Evolutionary conservation across 2,329 filamentous ascomycete genomes (phyloP).

Genomic region (Fusarium neocosmosporiellum): DNA sequence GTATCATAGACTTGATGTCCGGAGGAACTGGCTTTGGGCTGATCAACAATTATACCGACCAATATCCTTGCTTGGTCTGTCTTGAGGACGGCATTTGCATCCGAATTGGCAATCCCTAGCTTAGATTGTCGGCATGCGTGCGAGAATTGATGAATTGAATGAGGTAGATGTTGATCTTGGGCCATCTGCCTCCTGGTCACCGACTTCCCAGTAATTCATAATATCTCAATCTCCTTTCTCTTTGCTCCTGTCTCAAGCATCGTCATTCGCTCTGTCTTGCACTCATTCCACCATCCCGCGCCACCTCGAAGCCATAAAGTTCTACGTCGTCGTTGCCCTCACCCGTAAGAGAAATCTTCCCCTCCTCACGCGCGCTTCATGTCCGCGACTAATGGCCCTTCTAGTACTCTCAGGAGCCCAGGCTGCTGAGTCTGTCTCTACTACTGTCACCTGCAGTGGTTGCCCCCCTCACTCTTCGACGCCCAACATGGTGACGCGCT

Average conservation of each 20-base stretch:
- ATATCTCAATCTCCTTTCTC: not conserved
- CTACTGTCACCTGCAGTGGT: conserved; percentile 24
- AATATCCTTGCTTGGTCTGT: not conserved
- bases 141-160: not conserved
- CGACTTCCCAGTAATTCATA: not conserved
- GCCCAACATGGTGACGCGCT: conserved; percentile 29
- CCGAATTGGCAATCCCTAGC: not conserved
- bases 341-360: conserved; percentile 10
- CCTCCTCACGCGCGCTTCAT: fast-evolving
- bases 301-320: conserved; percentile 28
- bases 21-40: not conserved
- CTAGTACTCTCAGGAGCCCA: conserved; percentile 24
- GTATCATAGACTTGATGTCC: not conserved
- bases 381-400: not conserved
- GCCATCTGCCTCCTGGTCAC: not conserved
- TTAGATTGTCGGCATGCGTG: not conserved
- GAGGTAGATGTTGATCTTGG: not conserved
- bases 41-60: not conserved
- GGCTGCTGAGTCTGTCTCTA: conserved; percentile 27
- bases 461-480: conserved; percentile 17
- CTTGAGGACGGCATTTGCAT: not conserved
- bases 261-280: conserved; percentile 9
- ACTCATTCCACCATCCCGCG: conserved; percentile 8
- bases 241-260: not conserved
- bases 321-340: conserved; percentile 11